These are phyloP conservation scores for Erythrophleum fordii DNA, from an alignment of 306 rosid genomes.

Conservation along the genomic window DNA sequence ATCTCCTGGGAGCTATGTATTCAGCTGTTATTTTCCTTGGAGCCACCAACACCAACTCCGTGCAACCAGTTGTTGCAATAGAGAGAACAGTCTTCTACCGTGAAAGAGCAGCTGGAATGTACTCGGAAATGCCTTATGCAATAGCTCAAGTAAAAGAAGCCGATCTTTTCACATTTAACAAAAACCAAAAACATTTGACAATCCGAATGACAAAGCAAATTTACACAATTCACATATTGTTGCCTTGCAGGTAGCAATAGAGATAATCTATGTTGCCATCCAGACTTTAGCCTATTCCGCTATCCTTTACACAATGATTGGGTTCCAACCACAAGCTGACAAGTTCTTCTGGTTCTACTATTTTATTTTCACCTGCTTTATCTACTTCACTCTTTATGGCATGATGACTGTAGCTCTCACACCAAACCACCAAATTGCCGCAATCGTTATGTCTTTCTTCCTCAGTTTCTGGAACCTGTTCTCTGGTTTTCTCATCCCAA, in stretches of 20 bases:
- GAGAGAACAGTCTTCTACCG: constrained; percentile 45
- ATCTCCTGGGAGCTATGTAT: constrained; percentile 38
- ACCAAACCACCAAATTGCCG: constrained; percentile 45
- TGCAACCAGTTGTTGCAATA: constrained; percentile 33
- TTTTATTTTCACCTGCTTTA: constrained; percentile 34
- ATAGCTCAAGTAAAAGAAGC: constrained; percentile 41
- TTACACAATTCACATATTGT: background rate
- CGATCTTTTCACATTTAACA: background rate
- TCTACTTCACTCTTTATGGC: constrained; percentile 45
- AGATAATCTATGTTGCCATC: constrained; percentile 38
- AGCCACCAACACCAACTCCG: constrained; percentile 21
- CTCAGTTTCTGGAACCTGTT: constrained; percentile 43
- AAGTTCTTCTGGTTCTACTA: constrained; percentile 50
- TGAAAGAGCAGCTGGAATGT: constrained; percentile 41
- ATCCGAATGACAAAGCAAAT: background rate
- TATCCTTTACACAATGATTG: constrained; percentile 43
- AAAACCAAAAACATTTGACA: background rate
- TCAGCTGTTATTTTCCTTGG: constrained; percentile 42
- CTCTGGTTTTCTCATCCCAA: constrained; percentile 44
- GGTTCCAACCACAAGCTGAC: constrained; percentile 23
- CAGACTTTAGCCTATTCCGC: constrained; percentile 36
- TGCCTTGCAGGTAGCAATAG: constrained; percentile 37
- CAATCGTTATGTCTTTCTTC: constrained; percentile 46
- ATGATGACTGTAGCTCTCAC: constrained; percentile 51
- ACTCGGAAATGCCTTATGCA: constrained; percentile 42